Base-by-base conservation (phyloP, 1,284 basidiomycete genomes). In the Trichosporon coremiiforme region DNA sequence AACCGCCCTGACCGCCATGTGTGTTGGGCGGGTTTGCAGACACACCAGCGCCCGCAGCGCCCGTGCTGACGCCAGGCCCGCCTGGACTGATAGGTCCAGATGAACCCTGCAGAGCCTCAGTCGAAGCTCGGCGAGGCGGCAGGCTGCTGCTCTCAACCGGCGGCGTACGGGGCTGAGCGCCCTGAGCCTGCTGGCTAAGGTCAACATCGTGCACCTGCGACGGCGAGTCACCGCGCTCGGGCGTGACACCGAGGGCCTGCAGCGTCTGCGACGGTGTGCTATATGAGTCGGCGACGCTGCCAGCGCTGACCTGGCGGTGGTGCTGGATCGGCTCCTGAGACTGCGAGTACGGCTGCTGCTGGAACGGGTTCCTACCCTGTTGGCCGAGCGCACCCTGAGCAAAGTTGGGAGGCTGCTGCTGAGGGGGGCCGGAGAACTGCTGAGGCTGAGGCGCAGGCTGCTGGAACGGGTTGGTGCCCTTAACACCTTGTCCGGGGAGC, bases 1-100 rank as follows among this genome's bases (percentile, higher is more conserved):
- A 62, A 62, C 20, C 57, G 57, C 57, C 57, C 57, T 62, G 57
- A 62, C 57, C 57, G 57, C 57, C 57, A 62, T 60, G 55, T 60
- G 55, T 13, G 57, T 33, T n/a, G 50, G 50, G 50, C 50, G 50
- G 20, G 50, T 10, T 35, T 4, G 1, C 20, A 17, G 17, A 13
- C 45, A 17, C 20, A 45, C 17, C 12, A n/a, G n/a, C 33, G 9
- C 25, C 25, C 25, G 25, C 25, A 25, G 25, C 25, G 25, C 33
- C 33, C n/a, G 45, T 47, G 55, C 55, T 60, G 29, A 7, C 25
- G 55, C 55, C 25, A 22, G 29, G 25, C 13, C 25, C 25, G 29
- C 25, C 25, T 22, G 25, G 55, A 10, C 33, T 10, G 33, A 4
- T 35, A 35, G 33, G 33, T 35, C 33, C 33, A 10, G 33, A 35